Evolutionary conservation across 768 basidiomycete species (phyloP).

Genomic region (Mycena indigotica): DNA sequence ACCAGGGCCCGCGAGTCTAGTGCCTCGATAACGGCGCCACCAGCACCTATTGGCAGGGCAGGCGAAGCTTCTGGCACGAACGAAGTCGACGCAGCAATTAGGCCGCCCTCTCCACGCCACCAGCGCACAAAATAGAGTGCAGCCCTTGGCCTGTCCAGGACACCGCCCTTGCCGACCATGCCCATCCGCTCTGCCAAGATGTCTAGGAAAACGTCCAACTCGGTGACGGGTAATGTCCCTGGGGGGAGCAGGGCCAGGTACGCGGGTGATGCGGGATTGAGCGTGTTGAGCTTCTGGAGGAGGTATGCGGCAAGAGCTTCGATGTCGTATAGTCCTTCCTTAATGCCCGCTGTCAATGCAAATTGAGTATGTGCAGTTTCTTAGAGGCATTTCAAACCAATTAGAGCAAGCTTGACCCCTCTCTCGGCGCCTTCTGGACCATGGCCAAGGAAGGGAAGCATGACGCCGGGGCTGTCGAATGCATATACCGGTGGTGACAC

Average conservation of each 20-base stretch:
- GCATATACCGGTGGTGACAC: conserved; percentile 85
- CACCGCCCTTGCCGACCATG: conserved; percentile 80
- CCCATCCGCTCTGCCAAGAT: conserved; percentile 73
- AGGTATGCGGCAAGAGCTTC: conserved; percentile 87
- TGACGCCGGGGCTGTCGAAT: conserved; percentile 94
- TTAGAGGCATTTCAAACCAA: conserved; percentile 59
- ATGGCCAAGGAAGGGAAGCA: conserved; percentile 91
- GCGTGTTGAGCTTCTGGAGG: conserved; percentile 78
- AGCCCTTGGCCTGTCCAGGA: conserved; percentile 69
- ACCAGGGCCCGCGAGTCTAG: not conserved
- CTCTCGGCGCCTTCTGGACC: conserved; percentile 87
- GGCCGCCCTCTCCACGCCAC: conserved; percentile 80
- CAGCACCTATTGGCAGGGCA: conserved; percentile 29
- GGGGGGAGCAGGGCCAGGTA: conserved; percentile 66
- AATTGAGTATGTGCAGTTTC: too few relatives aligned
- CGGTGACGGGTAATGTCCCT: conserved; percentile 56
- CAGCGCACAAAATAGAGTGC: conserved; percentile 82
- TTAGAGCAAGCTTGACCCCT: conserved; percentile 90
- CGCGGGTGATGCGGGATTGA: conserved; percentile 73
- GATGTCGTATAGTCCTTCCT: conserved; percentile 86
- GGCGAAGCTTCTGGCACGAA: conserved; percentile 36
- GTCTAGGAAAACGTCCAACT: conserved; percentile 67
- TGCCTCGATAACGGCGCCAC: too few relatives aligned
- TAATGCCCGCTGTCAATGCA: conserved; percentile 75
- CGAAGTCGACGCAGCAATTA: conserved; percentile 36